A percentile compares a stretch with the other conserved stretches of the same genome.
Evolutionary conservation across 225 moss, liverwort and hornwort species (phyloP).

Genomic region (Marchantia polymorpha): DNA sequence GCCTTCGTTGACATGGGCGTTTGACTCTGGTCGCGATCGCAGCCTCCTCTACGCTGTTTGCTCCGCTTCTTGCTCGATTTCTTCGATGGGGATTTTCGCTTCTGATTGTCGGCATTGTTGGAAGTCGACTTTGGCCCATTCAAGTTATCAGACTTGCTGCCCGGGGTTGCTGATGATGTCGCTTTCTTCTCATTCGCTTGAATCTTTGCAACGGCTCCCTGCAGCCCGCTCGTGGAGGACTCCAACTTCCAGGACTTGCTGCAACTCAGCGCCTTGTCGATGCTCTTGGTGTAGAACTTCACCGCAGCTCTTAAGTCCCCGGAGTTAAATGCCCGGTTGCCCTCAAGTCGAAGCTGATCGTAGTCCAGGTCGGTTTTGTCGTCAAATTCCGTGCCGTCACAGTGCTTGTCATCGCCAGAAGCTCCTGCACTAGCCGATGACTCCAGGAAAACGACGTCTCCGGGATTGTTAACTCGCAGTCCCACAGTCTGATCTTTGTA

Average conservation of each 20-base stretch:
- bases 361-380: conserved; percentile 15
- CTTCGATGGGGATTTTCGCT: conserved; percentile 14
- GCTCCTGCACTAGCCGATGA: neutral
- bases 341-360: conserved; percentile 29
- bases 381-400: neutral
- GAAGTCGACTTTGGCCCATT: neutral
- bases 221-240: neutral
- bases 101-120: neutral
- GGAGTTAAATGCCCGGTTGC: conserved; percentile 26
- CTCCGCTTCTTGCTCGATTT: conserved; percentile 24
- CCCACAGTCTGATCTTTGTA: conserved; percentile 37
- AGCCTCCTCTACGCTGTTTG: conserved; percentile 8
- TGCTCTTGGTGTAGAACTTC: conserved; percentile 23
- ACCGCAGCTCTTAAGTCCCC: conserved; percentile 31
- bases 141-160: neutral
- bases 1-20: neutral
- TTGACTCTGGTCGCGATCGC: conserved; percentile 4
- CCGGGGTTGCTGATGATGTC: neutral
- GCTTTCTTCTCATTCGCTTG: neutral
- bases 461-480: conserved; percentile 38
- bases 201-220: neutral
- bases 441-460: conserved; percentile 27
- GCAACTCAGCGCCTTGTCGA: conserved; percentile 20
- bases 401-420: neutral
- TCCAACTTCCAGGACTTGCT: conserved; percentile 21